Base-by-base conservation (phyloP, 768 basidiomycete genomes). In the Polyporus arcularius region DNA sequence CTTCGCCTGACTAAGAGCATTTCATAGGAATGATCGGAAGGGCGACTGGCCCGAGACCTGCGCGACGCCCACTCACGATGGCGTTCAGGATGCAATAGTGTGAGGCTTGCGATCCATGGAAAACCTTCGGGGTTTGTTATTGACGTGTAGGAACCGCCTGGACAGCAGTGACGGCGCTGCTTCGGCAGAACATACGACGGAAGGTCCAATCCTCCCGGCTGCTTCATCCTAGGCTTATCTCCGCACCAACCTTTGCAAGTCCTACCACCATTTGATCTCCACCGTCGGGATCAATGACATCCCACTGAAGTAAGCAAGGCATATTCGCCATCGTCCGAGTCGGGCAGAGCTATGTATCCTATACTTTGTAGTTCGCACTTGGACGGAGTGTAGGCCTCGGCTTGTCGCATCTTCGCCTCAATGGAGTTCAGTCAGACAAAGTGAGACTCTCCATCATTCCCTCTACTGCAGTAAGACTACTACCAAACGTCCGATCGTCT, bases 251-350 rank as follows among this genome's bases (percentile, higher is more conserved):
- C 57, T 53, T 32, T 40, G 40, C 60, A 83, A 78, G 59, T 76
- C 65, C 77, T 82, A 15, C 85, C 82, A 5, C 73, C 70, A 16
- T 87, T 90, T 54, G 81, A 88, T 63, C 68, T 90, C 51, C 61
- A 59, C 16, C 28, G 40, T 51, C 48, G n/a, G 4, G 11, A 15
- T 16, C 51, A 30, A 32, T 53, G 41, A 41, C 38, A n/a, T 14
- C 15, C 4, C 11, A 11, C 54, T 18, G 18, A 26, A 26, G 21
- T 26, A 26, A 26, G 21, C 21, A 26, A 26, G 16, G 14, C 31
- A 47, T 26, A 6, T 6, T 51, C 40, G 32, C 35, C 18, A 7
- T 18, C 60, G 55, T 50, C 38, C 18, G 43, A 35, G 30, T 21
- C 43, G 18, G n/a, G 10, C 21, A 12, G 10, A 39, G 15, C 42